Evolutionary conservation across 768 basidiomycete genomes (phyloP), one percentile per base, ranked within the genome.

Genomic region (Naganishia antarctica): DNA sequence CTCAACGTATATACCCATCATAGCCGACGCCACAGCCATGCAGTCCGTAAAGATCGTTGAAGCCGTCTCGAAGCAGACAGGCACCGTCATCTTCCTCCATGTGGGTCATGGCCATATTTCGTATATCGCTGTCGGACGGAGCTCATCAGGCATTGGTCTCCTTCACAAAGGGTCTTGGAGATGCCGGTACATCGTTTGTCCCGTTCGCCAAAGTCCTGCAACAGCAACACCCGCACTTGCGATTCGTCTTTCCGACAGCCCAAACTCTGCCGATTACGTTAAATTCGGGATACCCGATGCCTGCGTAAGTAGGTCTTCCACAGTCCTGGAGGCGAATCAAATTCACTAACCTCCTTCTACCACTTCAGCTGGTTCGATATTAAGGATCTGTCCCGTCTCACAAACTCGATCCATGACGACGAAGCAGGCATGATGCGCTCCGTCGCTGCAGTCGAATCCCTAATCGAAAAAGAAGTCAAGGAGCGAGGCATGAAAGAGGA

Each of bases 191-290:
- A 37, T 80, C 74, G 11, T 79, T 91, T 29, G 59, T 67, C 15
- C 53, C 61, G 0, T 28, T 67, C 21, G 66, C 66, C 8, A 40
- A 63, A 21, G 26, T 59, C 18, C 29, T 67, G 50, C 61, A 62
- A n/a, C 41, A 47, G n/a, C 57, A 47, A 34, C 50, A 63, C 32
- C 80, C 82, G 13, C 87, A 92, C 73, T 80, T 93, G 65, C 92
- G 93, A 81, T 97, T 90, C 89, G 79, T 96, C 47, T 80, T 96
- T 26, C 91, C 91, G 21, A 85, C 90, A 76, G 86, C 88, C 82
- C 88, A 80, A 66, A 69, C 66, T 66, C 84, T 83, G 66, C 79
- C 84, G 7, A 86, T 96, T 26, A 89, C 85, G 16, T 84, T 87
- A 40, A 91, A 91, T 75, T 80, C 82, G 67, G 86, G 87, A 9